These are phyloP conservation scores for Trichosporon sp. DNA, from an alignment of 1,284 basidiomycete species.

Conservation along the genomic window DNA sequence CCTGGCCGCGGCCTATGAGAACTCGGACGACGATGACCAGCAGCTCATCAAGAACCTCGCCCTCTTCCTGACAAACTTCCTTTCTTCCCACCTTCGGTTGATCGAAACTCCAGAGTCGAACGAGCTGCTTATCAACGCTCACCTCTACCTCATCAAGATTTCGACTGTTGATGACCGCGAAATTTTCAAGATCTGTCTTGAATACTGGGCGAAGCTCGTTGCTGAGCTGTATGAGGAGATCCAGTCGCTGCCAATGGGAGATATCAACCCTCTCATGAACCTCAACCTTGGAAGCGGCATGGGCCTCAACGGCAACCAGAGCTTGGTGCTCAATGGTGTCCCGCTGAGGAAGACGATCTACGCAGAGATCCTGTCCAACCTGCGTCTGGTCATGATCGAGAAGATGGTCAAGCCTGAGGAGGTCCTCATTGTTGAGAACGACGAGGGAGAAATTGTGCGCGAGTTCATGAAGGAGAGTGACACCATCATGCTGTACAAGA, in stretches of 20 bases:
- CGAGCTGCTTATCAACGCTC: conserved; percentile 91
- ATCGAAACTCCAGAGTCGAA: conserved; percentile 89
- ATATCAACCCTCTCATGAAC: conserved; percentile 89
- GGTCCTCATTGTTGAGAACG: conserved; percentile 94
- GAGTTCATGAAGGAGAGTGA: conserved; percentile 99
- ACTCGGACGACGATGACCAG: conserved; percentile 87
- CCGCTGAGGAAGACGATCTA: conserved; percentile 89
- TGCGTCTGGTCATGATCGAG: conserved; percentile 94
- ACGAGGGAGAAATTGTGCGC: conserved; percentile 98
- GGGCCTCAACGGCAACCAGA: conserved; percentile 52
- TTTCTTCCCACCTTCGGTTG: conserved; percentile 81
- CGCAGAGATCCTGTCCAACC: conserved; percentile 86
- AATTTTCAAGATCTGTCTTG: conserved; percentile 98
- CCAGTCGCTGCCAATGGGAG: conserved; percentile 67
- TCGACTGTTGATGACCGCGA: conserved; percentile 98
- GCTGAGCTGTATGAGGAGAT: conserved; percentile 98
- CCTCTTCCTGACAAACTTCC: conserved; percentile 94
- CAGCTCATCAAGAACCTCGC: conserved; percentile 96
- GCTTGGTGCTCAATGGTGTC: conserved; percentile 64
- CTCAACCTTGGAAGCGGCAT: conserved; percentile 65
- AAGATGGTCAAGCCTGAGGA: conserved; percentile 99
- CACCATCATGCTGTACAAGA: conserved; percentile 98
- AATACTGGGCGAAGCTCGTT: conserved; percentile 99
- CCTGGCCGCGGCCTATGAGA: conserved; percentile 74
- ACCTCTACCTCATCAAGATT: conserved; percentile 97